Base-by-base conservation (phyloP, 2,329 filamentous ascomycete genomes). In the Claviceps sp. region DNA sequence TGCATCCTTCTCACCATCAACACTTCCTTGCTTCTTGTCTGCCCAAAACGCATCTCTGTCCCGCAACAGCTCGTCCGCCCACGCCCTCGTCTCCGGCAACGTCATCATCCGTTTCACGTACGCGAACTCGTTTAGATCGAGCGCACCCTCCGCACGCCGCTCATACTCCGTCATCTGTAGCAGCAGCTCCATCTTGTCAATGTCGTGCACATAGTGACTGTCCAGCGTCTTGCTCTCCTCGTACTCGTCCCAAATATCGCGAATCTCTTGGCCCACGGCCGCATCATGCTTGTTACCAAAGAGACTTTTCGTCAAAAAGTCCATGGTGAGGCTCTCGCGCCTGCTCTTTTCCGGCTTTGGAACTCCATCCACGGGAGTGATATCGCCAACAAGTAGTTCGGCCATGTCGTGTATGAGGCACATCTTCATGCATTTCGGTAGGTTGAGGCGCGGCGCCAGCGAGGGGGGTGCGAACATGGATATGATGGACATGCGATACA, bases 401-500 rank as follows among this genome's bases (percentile, higher is more conserved):
- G 93, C 93, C 89, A 98, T 96, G 71, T 98, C 93, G 73, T 98
- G 93, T 45, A 98, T 75, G 37, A 98, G 77, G 26, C 89, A 91
- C 90, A 98, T 96, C 70, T 88, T 88, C 61, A 89, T 91, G 74
- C 93, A 98, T 60, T 83, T 84, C 26, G 78, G 70, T 41, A 95
- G 76, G 65, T 97, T 85, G 62, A 97, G 75, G 41, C 78, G 78
- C 0, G 80, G 70, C 2, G 82, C 76, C 11, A 96, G 79, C 1
- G 84, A 71, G 0, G 87, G 76, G 1, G 93, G 91, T 2, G 89
- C 89, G 58, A 96, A 80, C 83, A 98, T 87, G 57, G 88, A 89
- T 67, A 98, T 89, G 59, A 98, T 79, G 48, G 90, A 89, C 93
- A 98, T 98, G 70, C 93, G 89, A 71, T 97, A 98, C 93, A 98